Evolutionary conservation across 352 stramenopile genomes (phyloP).

Genomic region (Pythium guiyangense): DNA sequence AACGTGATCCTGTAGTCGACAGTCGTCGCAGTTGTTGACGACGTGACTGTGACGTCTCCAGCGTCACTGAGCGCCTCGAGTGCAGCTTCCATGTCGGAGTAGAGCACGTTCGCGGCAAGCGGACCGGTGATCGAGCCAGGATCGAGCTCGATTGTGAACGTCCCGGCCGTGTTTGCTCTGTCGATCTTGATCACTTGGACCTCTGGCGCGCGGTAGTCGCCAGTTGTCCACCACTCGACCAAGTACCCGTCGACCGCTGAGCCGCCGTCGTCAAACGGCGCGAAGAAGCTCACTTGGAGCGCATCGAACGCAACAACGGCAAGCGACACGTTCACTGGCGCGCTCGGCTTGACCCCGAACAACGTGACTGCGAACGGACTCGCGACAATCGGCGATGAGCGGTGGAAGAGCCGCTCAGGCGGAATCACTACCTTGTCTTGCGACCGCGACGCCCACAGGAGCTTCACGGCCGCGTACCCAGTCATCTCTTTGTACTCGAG

Average conservation of each 20-base stretch:
- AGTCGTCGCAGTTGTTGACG: constrained; percentile 17
- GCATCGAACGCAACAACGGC: constrained; percentile 40
- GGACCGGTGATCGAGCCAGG: constrained; percentile 39
- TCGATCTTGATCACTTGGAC: constrained; percentile 87
- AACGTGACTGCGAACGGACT: constrained; percentile 65
- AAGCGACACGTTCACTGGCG: constrained; percentile 35
- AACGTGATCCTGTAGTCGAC: constrained; percentile 59
- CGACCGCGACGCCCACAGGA: constrained; percentile 87
- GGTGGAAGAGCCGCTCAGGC: constrained; percentile 82
- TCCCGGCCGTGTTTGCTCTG: constrained; percentile 65
- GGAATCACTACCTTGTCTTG: constrained; percentile 89
- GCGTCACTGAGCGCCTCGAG: constrained; percentile 73
- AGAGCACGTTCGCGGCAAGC: constrained; percentile 43
- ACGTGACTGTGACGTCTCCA: constrained; percentile 75
- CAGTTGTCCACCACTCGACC: constrained; percentile 85
- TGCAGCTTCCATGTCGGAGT: constrained; percentile 73
- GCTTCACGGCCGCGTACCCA: constrained; percentile 70
- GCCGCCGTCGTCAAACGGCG: constrained; percentile 83
- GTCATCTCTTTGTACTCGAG: constrained; percentile 94
- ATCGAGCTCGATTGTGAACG: constrained; percentile 77
- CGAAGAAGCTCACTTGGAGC: constrained; percentile 84
- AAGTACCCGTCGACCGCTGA: constrained; percentile 76
- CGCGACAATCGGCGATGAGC: constrained; percentile 40
- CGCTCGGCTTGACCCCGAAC: constrained; percentile 47
- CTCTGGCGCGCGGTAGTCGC: constrained; percentile 39